Base-by-base conservation (phyloP, 495 filamentous ascomycete genomes). In the Aspergillus diversus region DNA sequence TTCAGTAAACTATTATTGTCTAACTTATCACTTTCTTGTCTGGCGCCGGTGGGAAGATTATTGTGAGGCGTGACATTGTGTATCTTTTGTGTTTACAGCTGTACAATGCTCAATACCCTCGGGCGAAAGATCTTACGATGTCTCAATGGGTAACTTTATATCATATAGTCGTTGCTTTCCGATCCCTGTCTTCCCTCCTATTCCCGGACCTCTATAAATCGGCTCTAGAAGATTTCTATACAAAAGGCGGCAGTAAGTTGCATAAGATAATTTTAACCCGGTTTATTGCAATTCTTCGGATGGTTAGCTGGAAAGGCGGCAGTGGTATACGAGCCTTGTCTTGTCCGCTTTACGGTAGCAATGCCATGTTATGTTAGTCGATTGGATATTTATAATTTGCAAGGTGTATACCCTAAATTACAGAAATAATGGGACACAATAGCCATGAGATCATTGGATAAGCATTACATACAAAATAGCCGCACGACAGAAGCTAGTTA, bases 21-120 rank as follows among this genome's bases (percentile, higher is more conserved):
- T 65, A 55, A 53, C 64, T 57, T 55, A 52, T 55, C 42, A 66
- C 53, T 58, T 63, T 66, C 47, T 55, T 69, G 55, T 66, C 56
- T 57, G 69, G 69, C 69, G 69, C 65, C 65, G 69, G 66, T 72
- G 64, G 69, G 55, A 69, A 68, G 63, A 66, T 69, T 63, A 46
- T 60, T 61, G 51, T 61, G 55, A 65, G 63, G 65, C 65, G 73
- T 78, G 73, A 77, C 70, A 75, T 73, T 76, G 69, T 73, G 75
- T 73, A 65, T 70, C 59, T 64, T 27, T 50, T 57, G 66, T 21
- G 33, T 62, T 67, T 47, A 60, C 69, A 46, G 68, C 62, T 80
- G 76, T 80, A 78, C 75, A 77, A 77, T 76, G 72, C 70, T 78
- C 69, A 75, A 77, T 78, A 77, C 76, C 75, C 76, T 75, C 69